These are phyloP conservation scores for Entamoeba moshkovskii DNA, from an alignment of 208 protist species.

Conservation along the genomic window DNA sequence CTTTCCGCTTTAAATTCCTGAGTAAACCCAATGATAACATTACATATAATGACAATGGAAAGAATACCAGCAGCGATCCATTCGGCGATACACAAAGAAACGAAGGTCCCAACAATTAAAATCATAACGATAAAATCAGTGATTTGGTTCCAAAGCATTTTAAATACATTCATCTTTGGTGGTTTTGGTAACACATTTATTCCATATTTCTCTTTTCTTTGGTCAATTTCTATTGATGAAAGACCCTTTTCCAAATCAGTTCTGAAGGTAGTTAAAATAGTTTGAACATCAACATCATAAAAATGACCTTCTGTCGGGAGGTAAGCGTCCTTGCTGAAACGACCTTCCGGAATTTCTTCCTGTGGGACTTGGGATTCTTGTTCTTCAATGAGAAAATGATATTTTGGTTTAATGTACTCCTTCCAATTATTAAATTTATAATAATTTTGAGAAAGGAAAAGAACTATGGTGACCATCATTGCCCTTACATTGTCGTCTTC, in stretches of 20 bases:
- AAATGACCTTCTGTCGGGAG: neutral
- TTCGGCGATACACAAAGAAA: neutral
- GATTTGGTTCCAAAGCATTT: neutral
- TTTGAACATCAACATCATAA: neutral
- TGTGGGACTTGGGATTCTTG: neutral
- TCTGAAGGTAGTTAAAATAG: neutral
- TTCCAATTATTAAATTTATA: neutral
- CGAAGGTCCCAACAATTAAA: neutral
- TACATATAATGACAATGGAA: neutral
- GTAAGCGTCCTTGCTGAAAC: neutral
- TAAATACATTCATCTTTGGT: neutral
- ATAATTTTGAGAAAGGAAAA: neutral
- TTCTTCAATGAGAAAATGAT: neutral
- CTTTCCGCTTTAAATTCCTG: slow-evolving; percentile 8
- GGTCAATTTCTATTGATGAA: neutral
- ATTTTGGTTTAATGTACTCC: neutral
- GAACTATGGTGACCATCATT: neutral
- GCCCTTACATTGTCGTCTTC: neutral
- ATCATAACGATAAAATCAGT: neutral
- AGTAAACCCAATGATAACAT: slow-evolving; percentile 3
- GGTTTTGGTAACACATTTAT: neutral
- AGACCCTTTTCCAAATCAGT: neutral
- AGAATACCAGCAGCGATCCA: neutral
- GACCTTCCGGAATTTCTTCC: neutral
- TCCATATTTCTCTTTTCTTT: neutral